phyloP scores from a whole-genome alignment of 305 asterid genomes.

The Solanum aculeatissimum region DNA sequence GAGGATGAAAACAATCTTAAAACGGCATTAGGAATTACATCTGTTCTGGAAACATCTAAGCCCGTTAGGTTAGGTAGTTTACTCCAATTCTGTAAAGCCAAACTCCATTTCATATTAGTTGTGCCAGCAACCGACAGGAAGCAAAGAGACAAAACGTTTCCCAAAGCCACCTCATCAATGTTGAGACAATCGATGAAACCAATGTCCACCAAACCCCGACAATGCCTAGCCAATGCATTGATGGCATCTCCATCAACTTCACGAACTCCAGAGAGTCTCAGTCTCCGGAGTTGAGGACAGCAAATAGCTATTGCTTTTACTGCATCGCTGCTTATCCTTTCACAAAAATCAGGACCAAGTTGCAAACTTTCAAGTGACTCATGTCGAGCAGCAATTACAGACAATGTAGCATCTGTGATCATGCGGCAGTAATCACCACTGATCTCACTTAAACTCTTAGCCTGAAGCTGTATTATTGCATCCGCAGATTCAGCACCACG shows the following conservation, averaged over 20 bases:
- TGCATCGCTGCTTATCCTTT: slow-evolving; percentile 73
- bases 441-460: slow-evolving; percentile 53
- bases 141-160: slow-evolving; percentile 46
- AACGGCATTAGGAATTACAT: slow-evolving; percentile 35
- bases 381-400: slow-evolving; percentile 76
- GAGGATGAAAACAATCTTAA: slow-evolving; percentile 51
- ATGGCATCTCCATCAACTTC: slow-evolving; percentile 74
- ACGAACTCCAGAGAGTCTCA: slow-evolving; percentile 65
- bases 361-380: slow-evolving; percentile 74
- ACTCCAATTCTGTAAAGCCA: slow-evolving; percentile 52
- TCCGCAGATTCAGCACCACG: slow-evolving; percentile 84
- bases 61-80: slow-evolving; percentile 59
- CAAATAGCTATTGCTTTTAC: slow-evolving; percentile 66
- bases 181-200: slow-evolving; percentile 72
- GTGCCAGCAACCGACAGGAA: slow-evolving; percentile 86
- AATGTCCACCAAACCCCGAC: slow-evolving; percentile 48
- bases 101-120: slow-evolving; percentile 50
- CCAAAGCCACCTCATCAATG: slow-evolving; percentile 63
- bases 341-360: slow-evolving; percentile 88
- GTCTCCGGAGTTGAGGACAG: slow-evolving; percentile 50
- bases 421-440: slow-evolving; percentile 68
- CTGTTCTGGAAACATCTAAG: slow-evolving; percentile 89
- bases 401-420: slow-evolving; percentile 69
- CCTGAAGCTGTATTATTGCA: slow-evolving; percentile 59
- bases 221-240: slow-evolving; percentile 61